These are phyloP conservation scores for Schwanniomyces sp. DNA, from an alignment of 805 yeast genomes.

Conservation along the genomic window DNA sequence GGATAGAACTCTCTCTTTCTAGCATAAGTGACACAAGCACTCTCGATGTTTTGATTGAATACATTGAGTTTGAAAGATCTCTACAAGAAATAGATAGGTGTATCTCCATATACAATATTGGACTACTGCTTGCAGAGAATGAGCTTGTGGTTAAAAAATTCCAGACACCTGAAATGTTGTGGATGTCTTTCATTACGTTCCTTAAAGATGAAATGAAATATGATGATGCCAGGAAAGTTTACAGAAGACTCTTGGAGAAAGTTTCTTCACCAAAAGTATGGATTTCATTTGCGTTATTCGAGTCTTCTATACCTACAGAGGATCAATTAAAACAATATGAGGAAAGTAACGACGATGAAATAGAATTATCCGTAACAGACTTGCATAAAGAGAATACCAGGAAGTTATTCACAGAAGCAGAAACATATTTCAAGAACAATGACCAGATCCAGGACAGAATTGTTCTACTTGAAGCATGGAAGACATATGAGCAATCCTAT, in stretches of 20 bases:
- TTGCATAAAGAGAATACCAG: conserved; percentile 55
- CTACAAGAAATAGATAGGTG: conserved; percentile 71
- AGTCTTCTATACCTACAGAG: conserved; percentile 60
- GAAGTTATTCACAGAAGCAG: conserved; percentile 54
- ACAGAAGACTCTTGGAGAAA: conserved; percentile 35
- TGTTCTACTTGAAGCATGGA: conserved; percentile 58
- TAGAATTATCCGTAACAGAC: conserved; percentile 51
- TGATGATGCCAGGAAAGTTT: conserved; percentile 52
- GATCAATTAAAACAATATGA: conserved; percentile 47
- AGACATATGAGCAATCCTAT: conserved; percentile 61
- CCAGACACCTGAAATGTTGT: conserved; percentile 17
- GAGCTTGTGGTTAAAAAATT: conserved; percentile 30
- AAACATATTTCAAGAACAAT: conserved; percentile 39
- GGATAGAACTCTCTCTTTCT: conserved; percentile 43
- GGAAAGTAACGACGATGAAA: conserved; percentile 47
- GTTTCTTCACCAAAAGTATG: conserved; percentile 37
- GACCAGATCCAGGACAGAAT: conserved; percentile 45
- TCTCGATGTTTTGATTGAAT: conserved; percentile 54
- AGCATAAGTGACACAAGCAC: conserved; percentile 5
- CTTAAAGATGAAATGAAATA: conserved; percentile 62
- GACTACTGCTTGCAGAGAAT: conserved; percentile 28
- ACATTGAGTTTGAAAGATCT: conserved; percentile 65
- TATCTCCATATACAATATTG: conserved; percentile 60
- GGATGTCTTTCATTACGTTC: conserved; percentile 49
- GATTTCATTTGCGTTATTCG: conserved; percentile 72